Conservation (phyloP, 352 stramenopile genomes). For the Phytopythium sindhum region DNA sequence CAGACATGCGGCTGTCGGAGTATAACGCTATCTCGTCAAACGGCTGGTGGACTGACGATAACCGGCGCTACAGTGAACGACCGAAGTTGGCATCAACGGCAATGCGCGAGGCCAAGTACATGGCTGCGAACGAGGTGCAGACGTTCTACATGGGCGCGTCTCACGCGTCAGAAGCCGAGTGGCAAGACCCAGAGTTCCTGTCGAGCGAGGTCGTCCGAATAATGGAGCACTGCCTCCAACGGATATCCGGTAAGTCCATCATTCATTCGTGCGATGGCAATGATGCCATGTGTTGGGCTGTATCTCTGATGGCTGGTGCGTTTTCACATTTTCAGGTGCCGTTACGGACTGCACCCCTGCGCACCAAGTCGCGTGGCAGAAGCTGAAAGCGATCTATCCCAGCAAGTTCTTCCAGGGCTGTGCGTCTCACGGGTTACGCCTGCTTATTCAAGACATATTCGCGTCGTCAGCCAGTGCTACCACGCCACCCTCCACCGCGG, state of each 20-base stretch:
- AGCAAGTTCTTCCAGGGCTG: slow-evolving; percentile 28
- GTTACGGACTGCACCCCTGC: slow-evolving; percentile 22
- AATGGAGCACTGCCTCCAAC: slow-evolving; percentile 2
- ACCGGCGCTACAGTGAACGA: not conserved
- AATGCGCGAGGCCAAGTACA: slow-evolving; percentile 2
- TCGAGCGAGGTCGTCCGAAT: slow-evolving; percentile 13
- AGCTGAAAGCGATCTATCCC: slow-evolving; percentile 18
- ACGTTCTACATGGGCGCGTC: slow-evolving; percentile 10
- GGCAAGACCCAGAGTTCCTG: slow-evolving; percentile 5
- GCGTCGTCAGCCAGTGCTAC: not conserved
- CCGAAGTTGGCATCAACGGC: not conserved
- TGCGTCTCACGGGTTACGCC: slow-evolving; percentile 18
- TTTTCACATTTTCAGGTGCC: slow-evolving; percentile 8
- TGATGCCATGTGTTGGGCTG: not conserved
- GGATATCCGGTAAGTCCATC: slow-evolving; percentile 9
- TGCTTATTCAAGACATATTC: slow-evolving; percentile 27
- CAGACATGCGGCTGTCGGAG: not conserved
- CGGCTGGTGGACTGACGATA: slow-evolving; percentile 3
- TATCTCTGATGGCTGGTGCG: too few relatives aligned
- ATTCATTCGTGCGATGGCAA: not conserved
- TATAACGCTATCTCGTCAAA: slow-evolving; percentile 10
- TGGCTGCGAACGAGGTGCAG: slow-evolving; percentile 9
- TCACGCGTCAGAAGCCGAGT: not conserved
- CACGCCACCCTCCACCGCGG: not conserved
- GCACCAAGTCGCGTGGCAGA: slow-evolving; percentile 18